Percentiles rank a stretch among this genome's conserved stretches.
Conservation (phyloP, 805 yeast species). For the Spathaspora sp. region DNA sequence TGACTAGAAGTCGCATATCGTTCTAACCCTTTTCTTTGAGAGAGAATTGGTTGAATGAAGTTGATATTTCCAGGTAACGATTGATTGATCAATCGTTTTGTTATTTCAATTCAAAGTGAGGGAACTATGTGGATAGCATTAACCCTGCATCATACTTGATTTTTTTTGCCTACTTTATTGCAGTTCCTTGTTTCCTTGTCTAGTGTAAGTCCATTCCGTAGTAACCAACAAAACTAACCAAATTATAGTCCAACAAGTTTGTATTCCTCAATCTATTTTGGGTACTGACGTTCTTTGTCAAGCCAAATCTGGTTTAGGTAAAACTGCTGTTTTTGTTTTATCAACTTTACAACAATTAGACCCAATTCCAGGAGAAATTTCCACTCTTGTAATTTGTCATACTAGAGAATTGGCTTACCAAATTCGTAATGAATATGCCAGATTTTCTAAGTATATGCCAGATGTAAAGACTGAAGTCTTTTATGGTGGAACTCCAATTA, state of each 20-base stretch:
- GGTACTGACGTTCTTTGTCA: constrained; percentile 98
- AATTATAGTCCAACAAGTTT: constrained; percentile 84
- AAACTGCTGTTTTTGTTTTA: constrained; percentile 95
- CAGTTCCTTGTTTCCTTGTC: background rate
- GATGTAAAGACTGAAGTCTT: constrained; percentile 95
- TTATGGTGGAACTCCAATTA: constrained; percentile 90
- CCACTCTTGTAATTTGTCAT: constrained; percentile 93
- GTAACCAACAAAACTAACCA: constrained; percentile 20
- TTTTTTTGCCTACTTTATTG: background rate
- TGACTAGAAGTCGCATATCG: background rate
- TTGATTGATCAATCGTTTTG: too few relatives aligned
- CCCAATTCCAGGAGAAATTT: constrained; percentile 95
- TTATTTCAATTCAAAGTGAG: too few relatives aligned
- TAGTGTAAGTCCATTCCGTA: background rate
- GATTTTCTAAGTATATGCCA: constrained; percentile 98
- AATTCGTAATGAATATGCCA: constrained; percentile 93
- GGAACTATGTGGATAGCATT: background rate
- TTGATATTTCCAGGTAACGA: too few relatives aligned
- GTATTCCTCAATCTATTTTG: constrained; percentile 95
- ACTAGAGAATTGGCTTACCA: constrained; percentile 99
- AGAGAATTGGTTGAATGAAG: background rate
- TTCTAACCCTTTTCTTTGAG: too few relatives aligned
- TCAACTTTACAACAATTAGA: constrained; percentile 96
- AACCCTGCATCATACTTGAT: background rate
- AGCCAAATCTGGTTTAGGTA: constrained; percentile 99